Evolutionary conservation across 2,329 filamentous ascomycete genomes (phyloP).

Genomic region (Arthrobotrys sphaeroides): DNA sequence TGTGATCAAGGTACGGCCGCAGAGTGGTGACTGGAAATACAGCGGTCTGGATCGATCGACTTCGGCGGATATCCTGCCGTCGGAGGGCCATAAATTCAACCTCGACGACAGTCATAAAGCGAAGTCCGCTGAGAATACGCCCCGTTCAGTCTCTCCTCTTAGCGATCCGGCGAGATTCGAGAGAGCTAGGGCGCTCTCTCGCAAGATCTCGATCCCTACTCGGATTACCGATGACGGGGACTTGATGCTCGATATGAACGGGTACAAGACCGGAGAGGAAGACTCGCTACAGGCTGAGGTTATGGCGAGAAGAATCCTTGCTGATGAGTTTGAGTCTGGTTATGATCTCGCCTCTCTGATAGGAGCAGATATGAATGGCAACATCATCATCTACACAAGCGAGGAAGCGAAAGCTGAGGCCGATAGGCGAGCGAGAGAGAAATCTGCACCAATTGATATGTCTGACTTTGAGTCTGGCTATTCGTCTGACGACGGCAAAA

Average conservation of each 20-base stretch:
- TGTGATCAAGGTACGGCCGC: slow-evolving; percentile 57
- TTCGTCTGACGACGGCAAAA: slow-evolving; percentile 81
- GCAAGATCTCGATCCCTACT: slow-evolving; percentile 86
- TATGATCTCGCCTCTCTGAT: slow-evolving; percentile 97
- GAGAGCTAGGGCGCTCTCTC: slow-evolving; percentile 83
- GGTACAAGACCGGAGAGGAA: slow-evolving; percentile 92
- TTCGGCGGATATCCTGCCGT: slow-evolving; percentile 67
- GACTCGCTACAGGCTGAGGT: slow-evolving; percentile 91
- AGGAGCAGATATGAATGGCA: slow-evolving; percentile 92
- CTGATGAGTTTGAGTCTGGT: slow-evolving; percentile 90
- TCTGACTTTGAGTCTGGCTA: slow-evolving; percentile 90
- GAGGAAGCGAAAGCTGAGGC: slow-evolving; percentile 86
- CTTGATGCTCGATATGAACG: slow-evolving; percentile 97
- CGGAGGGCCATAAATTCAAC: slow-evolving; percentile 60
- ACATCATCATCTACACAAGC: slow-evolving; percentile 99
- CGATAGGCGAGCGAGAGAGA: slow-evolving; percentile 53
- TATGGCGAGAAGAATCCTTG: slow-evolving; percentile 89
- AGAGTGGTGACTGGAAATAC: slow-evolving; percentile 58
- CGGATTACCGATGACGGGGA: slow-evolving; percentile 92
- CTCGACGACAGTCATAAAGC: slow-evolving; percentile 51
- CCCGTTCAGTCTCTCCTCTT: slow-evolving; percentile 77
- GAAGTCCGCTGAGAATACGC: slow-evolving; percentile 56
- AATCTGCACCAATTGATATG: slow-evolving; percentile 71
- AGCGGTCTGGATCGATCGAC: slow-evolving; percentile 64
- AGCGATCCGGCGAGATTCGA: slow-evolving; percentile 78